Conservation (phyloP, 2,329 filamentous ascomycete genomes). For the Alternaria metachromatica region DNA sequence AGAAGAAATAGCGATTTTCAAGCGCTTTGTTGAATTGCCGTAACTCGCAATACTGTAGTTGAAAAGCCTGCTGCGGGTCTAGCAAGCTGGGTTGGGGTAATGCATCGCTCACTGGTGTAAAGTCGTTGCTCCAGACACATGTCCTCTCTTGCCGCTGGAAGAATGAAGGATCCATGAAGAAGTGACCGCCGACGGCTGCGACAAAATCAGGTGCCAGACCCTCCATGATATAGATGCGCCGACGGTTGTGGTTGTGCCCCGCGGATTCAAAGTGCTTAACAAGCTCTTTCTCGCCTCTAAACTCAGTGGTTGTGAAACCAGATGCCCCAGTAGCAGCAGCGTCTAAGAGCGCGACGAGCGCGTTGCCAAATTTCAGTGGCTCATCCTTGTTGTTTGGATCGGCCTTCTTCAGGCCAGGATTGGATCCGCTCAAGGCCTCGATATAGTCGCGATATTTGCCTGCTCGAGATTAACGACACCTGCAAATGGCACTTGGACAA, state of each 20-base stretch:
- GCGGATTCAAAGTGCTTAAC: slow-evolving; percentile 21
- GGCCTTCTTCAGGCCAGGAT: slow-evolving; percentile 36
- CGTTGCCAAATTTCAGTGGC: slow-evolving; percentile 26
- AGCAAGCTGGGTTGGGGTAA: slow-evolving; percentile 40
- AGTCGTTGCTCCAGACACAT: slow-evolving; percentile 45
- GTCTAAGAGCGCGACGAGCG: slow-evolving; percentile 37
- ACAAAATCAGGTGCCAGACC: slow-evolving; percentile 40
- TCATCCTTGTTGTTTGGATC: slow-evolving; percentile 38
- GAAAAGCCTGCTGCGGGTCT: slow-evolving; percentile 34
- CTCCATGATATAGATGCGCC: slow-evolving; percentile 45
- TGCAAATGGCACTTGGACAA: background rate
- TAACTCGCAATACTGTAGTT: slow-evolving; percentile 44
- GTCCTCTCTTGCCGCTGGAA: slow-evolving; percentile 44
- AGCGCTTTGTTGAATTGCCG: slow-evolving; percentile 39
- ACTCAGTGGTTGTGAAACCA: slow-evolving; percentile 24
- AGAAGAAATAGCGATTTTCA: slow-evolving; percentile 35
- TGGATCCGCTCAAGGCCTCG: slow-evolving; percentile 33
- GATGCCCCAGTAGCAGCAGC: slow-evolving; percentile 13
- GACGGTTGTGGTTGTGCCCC: slow-evolving; percentile 12
- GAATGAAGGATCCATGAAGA: slow-evolving; percentile 45
- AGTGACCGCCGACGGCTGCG: slow-evolving; percentile 36
- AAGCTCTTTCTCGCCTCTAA: slow-evolving; percentile 23
- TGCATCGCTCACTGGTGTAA: slow-evolving; percentile 44
- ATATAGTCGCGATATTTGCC: slow-evolving; percentile 41
- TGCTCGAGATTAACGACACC: slow-evolving; percentile 18